These are phyloP conservation scores for Stenocarpella maydis DNA, from an alignment of 2,329 filamentous ascomycete species.

Conservation along the genomic window DNA sequence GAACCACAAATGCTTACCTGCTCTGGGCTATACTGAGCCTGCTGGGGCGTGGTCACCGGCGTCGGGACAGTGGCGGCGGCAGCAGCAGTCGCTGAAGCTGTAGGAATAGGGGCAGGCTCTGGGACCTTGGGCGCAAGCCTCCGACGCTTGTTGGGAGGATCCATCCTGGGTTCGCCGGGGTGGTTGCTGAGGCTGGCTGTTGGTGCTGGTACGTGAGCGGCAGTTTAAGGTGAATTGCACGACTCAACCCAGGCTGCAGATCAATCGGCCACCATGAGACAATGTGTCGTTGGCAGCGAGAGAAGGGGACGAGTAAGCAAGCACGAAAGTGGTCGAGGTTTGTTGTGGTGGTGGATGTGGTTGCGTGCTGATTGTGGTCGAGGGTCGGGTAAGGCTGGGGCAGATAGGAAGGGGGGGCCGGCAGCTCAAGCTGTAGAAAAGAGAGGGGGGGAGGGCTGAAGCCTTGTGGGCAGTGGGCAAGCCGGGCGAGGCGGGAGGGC, in stretches of 20 bases:
- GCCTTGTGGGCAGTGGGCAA: conserved; percentile 27
- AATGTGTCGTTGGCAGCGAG: background rate
- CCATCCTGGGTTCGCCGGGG: conserved; percentile 35
- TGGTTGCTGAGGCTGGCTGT: background rate
- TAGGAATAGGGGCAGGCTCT: conserved; percentile 33
- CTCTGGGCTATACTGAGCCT: conserved; percentile 35
- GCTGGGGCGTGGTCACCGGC: conserved; percentile 31
- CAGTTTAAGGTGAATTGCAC: background rate
- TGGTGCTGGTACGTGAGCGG: background rate
- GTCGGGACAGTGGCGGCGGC: conserved; percentile 26
- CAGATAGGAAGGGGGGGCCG: conserved; percentile 8
- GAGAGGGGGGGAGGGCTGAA: conserved; percentile 24
- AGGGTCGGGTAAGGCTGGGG: conserved; percentile 28
- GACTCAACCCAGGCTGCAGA: background rate
- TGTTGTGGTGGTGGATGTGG: background rate
- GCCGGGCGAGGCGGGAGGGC: conserved; percentile 16
- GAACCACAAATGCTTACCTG: conserved; percentile 34
- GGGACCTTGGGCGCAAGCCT: conserved; percentile 42
- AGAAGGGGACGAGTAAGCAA: background rate
- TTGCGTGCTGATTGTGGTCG: background rate
- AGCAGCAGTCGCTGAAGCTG: background rate
- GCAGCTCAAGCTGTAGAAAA: background rate
- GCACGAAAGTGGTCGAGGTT: background rate
- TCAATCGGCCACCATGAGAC: background rate
- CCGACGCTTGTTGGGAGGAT: conserved; percentile 43